Evolutionary conservation across 2,329 filamentous ascomycete species (phyloP).

Genomic region (Cladophialophora exuberans): DNA sequence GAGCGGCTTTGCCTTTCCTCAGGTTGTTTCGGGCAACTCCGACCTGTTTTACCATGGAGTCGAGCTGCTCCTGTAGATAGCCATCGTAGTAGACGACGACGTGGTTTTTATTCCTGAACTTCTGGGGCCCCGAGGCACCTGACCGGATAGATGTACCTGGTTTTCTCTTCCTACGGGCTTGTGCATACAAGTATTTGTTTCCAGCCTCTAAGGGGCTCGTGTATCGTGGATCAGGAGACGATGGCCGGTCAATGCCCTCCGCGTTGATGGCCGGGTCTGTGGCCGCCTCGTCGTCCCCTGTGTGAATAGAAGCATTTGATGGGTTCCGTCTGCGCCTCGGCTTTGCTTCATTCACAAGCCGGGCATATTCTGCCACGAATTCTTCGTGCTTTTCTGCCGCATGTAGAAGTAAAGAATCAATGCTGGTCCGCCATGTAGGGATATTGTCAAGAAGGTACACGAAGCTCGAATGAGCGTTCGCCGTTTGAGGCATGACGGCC

Average conservation of each 20-base stretch:
- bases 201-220: constrained; percentile 31
- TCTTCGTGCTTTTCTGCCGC: constrained; percentile 46
- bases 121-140: constrained; percentile 40
- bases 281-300: constrained; percentile 30
- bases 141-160: constrained; percentile 40
- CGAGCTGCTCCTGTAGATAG: constrained; percentile 80
- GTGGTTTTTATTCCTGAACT: constrained; percentile 72
- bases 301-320: constrained; percentile 47
- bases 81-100: constrained; percentile 93
- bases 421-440: constrained; percentile 47
- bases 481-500: constrained; percentile 28
- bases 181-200: constrained; percentile 34
- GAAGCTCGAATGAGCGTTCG: constrained; percentile 51
- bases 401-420: constrained; percentile 47
- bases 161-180: constrained; percentile 42
- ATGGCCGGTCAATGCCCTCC: constrained; percentile 9
- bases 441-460: constrained; percentile 48
- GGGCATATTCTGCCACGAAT: constrained; percentile 47
- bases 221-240: constrained; percentile 15
- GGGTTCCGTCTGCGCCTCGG: constrained; percentile 42
- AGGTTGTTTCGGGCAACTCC: constrained; percentile 80
- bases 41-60: constrained; percentile 79
- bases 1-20: constrained; percentile 80
- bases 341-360: constrained; percentile 40
- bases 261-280: background rate